Base-by-base conservation (phyloP, 1,139 yeast species). In the Suhomyces yuchorum region DNA sequence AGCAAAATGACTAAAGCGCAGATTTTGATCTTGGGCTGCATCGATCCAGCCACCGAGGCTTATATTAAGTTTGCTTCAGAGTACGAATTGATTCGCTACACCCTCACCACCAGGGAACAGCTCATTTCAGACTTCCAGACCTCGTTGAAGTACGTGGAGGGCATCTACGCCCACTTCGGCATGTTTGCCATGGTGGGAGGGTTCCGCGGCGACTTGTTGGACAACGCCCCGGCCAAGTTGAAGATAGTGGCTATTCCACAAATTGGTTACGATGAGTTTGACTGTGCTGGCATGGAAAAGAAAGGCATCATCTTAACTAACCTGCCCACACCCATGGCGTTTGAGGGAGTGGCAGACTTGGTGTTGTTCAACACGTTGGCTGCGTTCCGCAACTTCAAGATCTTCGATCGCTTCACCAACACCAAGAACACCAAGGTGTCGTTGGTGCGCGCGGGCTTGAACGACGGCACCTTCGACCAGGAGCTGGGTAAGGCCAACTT, bases 21-120 rank as follows among this genome's bases (percentile, higher is more conserved):
- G 37, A 82, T 80, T 1, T 65, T 80, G 37, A 68, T 80, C 48
- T 56, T 80, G 9, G 83, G 80, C 9, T 73, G 69, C 22, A 65
- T 78, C 28, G 67, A 74, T 54, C 59, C 61, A 26, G 49, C 60
- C 0, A 61, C 79, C 32, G 67, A 72, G 2, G 75, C 73, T 49
- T 77, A 70, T 50, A 37, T 59, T 19, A 53, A 61, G 19, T 78
- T 82, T 49, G 47, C 58, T n/a, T 48, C 62, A 19, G 60, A 69
- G 15, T 81, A 68, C 55, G 75, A 80, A 11, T 70, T 82, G 39
- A 59, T 81, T 15, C 62, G 61, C 36, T 78, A 82, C 56, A 57
- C 59, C 17, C 50, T 80, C 14, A 66, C 80, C 9, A 63, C 80
- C 2, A 60, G 66, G 43, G 73, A 73, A 24, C 73, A 75, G 51